A percentile compares a stretch with the other conserved stretches of the same genome.
Conservation (phyloP, 768 basidiomycete species). For the Asterophora lycoperdoides region DNA sequence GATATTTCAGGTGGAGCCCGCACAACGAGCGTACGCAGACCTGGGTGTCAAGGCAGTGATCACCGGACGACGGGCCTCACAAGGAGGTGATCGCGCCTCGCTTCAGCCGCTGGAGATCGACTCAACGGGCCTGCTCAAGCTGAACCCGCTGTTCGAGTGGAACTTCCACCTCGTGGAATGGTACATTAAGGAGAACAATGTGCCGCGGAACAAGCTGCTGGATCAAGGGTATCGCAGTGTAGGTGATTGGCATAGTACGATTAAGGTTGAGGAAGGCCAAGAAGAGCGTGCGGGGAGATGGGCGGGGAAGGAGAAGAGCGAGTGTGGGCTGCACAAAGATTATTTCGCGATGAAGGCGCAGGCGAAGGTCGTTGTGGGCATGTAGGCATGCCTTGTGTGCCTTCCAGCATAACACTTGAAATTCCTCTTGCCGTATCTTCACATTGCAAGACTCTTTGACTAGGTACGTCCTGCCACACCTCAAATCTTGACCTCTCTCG, state of each 20-base stretch:
- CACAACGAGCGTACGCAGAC: conserved; percentile 77
- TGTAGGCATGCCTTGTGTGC: conserved; percentile 8
- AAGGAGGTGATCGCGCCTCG: conserved; percentile 83
- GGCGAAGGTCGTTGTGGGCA: conserved; percentile 31
- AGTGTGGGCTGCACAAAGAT: conserved; percentile 93
- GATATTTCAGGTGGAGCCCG: conserved; percentile 78
- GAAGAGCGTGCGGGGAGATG: conserved; percentile 92
- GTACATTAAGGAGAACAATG: conserved; percentile 76
- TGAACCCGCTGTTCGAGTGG: conserved; percentile 93
- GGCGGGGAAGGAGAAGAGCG: conserved; percentile 87
- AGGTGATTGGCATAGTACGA: conserved; percentile 97
- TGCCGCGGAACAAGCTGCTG: conserved; percentile 85
- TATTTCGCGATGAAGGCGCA: conserved; percentile 73
- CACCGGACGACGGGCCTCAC: conserved; percentile 91
- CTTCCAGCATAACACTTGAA: conserved; percentile 3
- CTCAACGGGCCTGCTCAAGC: conserved; percentile 82
- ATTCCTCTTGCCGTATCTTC: background rate
- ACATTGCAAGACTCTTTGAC: background rate
- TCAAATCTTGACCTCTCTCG: background rate
- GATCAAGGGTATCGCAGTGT: conserved; percentile 91
- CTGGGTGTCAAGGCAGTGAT: conserved; percentile 82
- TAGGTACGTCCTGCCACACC: conserved; percentile 5
- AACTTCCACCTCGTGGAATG: conserved; percentile 77
- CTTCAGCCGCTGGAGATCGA: conserved; percentile 89
- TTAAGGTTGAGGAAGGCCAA: conserved; percentile 58